Evolutionary conservation across 208 protist genomes (phyloP).

Genomic region (Leishmania martiniquensis): DNA sequence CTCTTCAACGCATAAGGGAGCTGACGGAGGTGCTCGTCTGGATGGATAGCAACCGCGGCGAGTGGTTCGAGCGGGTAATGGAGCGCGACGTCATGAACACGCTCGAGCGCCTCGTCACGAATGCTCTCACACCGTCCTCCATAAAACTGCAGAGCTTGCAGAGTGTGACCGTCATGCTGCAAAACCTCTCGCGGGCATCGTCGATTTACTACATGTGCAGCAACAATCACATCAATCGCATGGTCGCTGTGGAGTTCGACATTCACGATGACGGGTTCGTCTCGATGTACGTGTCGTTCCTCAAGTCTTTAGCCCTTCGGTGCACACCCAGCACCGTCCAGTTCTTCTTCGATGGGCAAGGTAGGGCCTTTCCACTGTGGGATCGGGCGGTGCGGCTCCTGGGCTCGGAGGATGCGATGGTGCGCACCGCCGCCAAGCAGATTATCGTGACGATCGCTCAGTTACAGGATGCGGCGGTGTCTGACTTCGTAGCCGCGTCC

Average conservation of each 20-base stretch:
- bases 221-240: slow-evolving; percentile 89
- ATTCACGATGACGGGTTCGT: slow-evolving; percentile 84
- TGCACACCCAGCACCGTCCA: slow-evolving; percentile 81
- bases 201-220: slow-evolving; percentile 85
- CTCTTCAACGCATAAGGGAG: slow-evolving; percentile 52
- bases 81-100: slow-evolving; percentile 69
- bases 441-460: slow-evolving; percentile 78
- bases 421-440: slow-evolving; percentile 80
- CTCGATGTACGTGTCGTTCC: slow-evolving; percentile 83
- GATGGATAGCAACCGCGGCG: slow-evolving; percentile 73
- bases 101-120: slow-evolving; percentile 72
- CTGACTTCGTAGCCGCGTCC: slow-evolving; percentile 42
- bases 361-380: slow-evolving; percentile 72
- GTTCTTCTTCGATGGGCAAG: slow-evolving; percentile 79
- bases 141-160: slow-evolving; percentile 76
- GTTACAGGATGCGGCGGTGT: slow-evolving; percentile 53
- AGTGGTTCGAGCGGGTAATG: slow-evolving; percentile 71
- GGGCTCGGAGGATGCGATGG: slow-evolving; percentile 57
- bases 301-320: slow-evolving; percentile 82
- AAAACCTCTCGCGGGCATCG: slow-evolving; percentile 65
- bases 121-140: slow-evolving; percentile 43
- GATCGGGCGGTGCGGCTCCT: slow-evolving; percentile 69
- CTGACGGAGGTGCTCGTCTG: slow-evolving; percentile 85
- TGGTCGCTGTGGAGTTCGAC: slow-evolving; percentile 79
- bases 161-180: slow-evolving; percentile 78